Evolutionary conservation across 2,329 filamentous ascomycete species (phyloP), one percentile per base, ranked within the genome.

Genomic region (Epichloe amarillans): DNA sequence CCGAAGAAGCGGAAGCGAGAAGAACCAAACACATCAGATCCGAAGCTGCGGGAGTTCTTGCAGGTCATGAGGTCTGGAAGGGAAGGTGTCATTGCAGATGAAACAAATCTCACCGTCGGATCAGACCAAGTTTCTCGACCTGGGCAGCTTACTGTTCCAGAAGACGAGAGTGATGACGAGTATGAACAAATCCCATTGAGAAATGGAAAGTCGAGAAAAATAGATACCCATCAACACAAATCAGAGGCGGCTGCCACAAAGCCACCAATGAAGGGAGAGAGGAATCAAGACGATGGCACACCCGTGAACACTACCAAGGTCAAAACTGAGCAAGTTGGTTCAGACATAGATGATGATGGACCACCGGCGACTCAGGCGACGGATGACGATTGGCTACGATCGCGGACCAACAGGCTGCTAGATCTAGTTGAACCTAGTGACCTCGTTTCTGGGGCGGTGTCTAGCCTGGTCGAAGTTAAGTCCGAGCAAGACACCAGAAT

Each of bases 371-470:
- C 62, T 57, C 70, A 72, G 47, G 73, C 82, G 3, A 83, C 84
- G 21, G 89, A 96, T 68, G 82, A 84, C 54, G 90, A 97, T 66
- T 98, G 93, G 93, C 74, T 96, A 58, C 82, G 91, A 52, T 91
- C 86, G 55, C 82, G 86, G 58, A 97, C 90, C 14, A 96, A 84
- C 68, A 80, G 91, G 60, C 72, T 95, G 46, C 74, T 96, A 47
- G 93, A 91, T 64, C 72, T 97, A 30, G 74, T 90, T 50, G 88
- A 95, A 59, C 84, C 88, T 42, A 83, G 83, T 53, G 79, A 85
- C 53, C 57, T 69, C 52, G 57, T 61, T 50, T 55, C 57, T 33
- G 47, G 47, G 53, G 53, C 52, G n/a, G 50, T 52, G 51, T 35
- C 53, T 38, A 49, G 39, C 36, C 41, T 48, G 26, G 50, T 46